Base-by-base conservation (phyloP, 2,329 filamentous ascomycete species). In the Juglanconis juglandina region DNA sequence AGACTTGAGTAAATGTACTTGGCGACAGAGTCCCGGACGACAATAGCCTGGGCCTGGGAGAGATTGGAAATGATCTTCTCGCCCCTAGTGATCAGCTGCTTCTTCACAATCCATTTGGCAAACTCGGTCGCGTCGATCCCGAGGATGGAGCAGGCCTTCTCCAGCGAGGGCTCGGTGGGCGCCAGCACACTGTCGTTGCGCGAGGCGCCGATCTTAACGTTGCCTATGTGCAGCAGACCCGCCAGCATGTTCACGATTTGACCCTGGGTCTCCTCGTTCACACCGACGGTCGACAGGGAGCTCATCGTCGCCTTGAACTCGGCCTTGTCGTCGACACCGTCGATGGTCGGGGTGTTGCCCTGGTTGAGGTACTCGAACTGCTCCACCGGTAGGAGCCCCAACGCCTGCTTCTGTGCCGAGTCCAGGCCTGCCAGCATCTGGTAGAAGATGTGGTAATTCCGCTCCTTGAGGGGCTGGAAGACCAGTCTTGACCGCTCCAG, bases 401-500 rank as follows among this genome's bases (percentile, higher is more conserved):
- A 83, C 67, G 94, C 88, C 71, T 94, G 84, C 53, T 87, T 88
- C 76, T 97, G 89, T 64, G 86, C 82, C 37, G 96, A 91, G 2
- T 91, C 87, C n/a, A 93, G 90, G 72, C 96, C 95, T 53, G 93
- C 92, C 50, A 97, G 88, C 55, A 99, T 84, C 75, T 99, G 95
- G 76, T 99, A 99, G 79, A 99, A 99, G 69, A 99, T 94, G 76
- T 99, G 95, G 77, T 99, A 99, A 75, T 99, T 99, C 67, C 95
- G 86, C 79, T 99, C 95, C 78, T 96, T 98, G 65, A 97, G 80
- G 47, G 95, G 95, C 73, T 99, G 95, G 76, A 98, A 99, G 17
- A 98, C 95, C 69, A 99, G 81, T 78, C 95, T 89, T 64, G 95
- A 98, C 63, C 95, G 90, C 75, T 99, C 95, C 49, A 99, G 81